Base-by-base conservation (phyloP, 495 filamentous ascomycete species). In the Annulohypoxylon moriforme region DNA sequence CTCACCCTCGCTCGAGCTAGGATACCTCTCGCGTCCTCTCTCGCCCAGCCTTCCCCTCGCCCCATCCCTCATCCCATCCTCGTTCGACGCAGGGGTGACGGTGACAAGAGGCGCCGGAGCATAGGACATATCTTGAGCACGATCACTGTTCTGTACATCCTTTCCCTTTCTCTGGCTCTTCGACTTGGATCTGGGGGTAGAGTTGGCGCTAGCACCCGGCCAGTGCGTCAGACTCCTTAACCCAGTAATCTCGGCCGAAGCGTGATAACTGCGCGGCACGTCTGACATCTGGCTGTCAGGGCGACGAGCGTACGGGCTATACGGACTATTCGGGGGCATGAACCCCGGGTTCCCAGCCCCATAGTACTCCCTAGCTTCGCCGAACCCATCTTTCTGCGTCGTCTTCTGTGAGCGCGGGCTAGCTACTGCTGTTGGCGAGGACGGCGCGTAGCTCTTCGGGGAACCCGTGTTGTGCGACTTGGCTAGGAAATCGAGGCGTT, bases 401-500 rank as follows among this genome's bases (percentile, higher is more conserved):
- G 10, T 0, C 55, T 64, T 18, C 13, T 49, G 50, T 18, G 53
- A 53, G 57, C 42, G 42, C 13, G 73, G 60, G 4, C 69, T 24
- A 14, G 64, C 22, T 13, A 68, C 60, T 22, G 75, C 68, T 4
- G 68, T 77, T 0, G 74, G 69, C 29, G 72, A 67, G 2, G 68
- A 67, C 22, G 66, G 44, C 10, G 67, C 31, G 22, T 46, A 38
- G 64, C 67, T 69, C 5, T 33, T 33, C 4, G 33, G 55, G 13
- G 68, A 64, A 5, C 47, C 36, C 42, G 29, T 7, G 4, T 3
- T 3, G 50, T 18, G 60, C 25, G 25, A 33, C 60, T 78, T 78
- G 47, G 74, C 74, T 24, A 77, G 74, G 63, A 84, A 84, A 61
- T 84, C 82, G 24, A 76, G 55, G 0, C 76, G 70, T 33, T 77